A percentile compares a stretch with the other conserved stretches of the same genome.
Conservation (phyloP, 2,329 filamentous ascomycete genomes). For the Neurospora sp. region DNA sequence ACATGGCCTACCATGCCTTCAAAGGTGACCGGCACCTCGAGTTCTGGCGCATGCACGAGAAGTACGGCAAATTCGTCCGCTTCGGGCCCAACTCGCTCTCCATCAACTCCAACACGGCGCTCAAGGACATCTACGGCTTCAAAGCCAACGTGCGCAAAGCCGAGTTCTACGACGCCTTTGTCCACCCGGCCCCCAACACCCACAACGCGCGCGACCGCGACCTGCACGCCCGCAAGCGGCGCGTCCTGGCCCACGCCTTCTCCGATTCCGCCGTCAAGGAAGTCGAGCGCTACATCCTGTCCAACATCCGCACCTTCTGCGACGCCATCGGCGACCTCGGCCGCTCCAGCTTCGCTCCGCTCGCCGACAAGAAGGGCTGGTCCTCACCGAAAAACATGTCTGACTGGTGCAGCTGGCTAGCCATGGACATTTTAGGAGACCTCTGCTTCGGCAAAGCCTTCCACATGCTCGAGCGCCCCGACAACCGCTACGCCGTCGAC, state of each 20-base stretch:
- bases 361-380: slow-evolving; percentile 46
- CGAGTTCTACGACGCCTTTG: slow-evolving; percentile 65
- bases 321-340: slow-evolving; percentile 39
- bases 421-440: slow-evolving; percentile 54
- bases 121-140: slow-evolving; percentile 59
- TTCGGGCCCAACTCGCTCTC: slow-evolving; percentile 70
- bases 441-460: slow-evolving; percentile 53
- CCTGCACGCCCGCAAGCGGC: slow-evolving; percentile 59
- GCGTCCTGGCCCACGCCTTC: slow-evolving; percentile 64
- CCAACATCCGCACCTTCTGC: slow-evolving; percentile 59
- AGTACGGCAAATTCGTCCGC: slow-evolving; percentile 62
- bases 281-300: slow-evolving; percentile 58
- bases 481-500: slow-evolving; percentile 57
- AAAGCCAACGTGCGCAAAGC: slow-evolving; percentile 56
- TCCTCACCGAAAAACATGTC: slow-evolving; percentile 50
- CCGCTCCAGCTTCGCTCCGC: slow-evolving; percentile 9
- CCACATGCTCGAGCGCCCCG: slow-evolving; percentile 48
- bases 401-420: slow-evolving; percentile 52
- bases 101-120: slow-evolving; percentile 61
- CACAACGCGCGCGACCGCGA: slow-evolving; percentile 63
- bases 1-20: slow-evolving; percentile 64
- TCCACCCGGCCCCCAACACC: slow-evolving; percentile 61
- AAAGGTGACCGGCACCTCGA: slow-evolving; percentile 66
- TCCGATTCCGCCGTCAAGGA: slow-evolving; percentile 55
- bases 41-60: slow-evolving; percentile 59